These are phyloP conservation scores for Eucalyptus caleyi DNA, from an alignment of 345 rosid species.

Conservation along the genomic window DNA sequence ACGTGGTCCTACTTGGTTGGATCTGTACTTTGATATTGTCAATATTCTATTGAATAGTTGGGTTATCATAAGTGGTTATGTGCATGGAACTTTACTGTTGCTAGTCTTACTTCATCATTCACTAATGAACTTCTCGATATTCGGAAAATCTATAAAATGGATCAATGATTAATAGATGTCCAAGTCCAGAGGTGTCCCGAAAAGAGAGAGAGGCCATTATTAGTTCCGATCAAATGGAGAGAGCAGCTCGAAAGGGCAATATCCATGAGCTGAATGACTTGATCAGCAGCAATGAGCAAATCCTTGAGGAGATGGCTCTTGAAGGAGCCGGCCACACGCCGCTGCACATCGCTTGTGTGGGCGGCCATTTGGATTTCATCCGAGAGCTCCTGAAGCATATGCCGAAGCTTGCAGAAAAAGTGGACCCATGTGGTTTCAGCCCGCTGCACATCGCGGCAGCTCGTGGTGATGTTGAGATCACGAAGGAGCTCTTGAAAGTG, in stretches of 20 bases:
- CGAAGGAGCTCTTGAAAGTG: too few species aligned
- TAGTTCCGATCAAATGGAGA: too few species aligned
- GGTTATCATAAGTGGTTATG: background rate
- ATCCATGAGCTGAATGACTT: background rate
- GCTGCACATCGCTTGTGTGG: too few species aligned
- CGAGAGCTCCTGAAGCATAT: too few species aligned
- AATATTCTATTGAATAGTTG: background rate
- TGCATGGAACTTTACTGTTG: background rate
- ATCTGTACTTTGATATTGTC: background rate
- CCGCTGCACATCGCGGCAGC: too few species aligned
- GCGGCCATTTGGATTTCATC: too few species aligned
- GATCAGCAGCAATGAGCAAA: fast-evolving
- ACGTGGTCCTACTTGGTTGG: background rate
- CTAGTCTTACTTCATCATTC: background rate
- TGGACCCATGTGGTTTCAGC: fast-evolving
- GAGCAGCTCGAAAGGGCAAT: background rate
- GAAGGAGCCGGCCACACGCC: too few species aligned
- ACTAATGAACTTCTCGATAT: fast-evolving
- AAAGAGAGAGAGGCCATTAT: too few species aligned
- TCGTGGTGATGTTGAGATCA: too few species aligned
- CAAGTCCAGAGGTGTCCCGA: background rate
- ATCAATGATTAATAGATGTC: background rate
- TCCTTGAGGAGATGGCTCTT: background rate
- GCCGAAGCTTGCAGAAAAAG: too few species aligned
- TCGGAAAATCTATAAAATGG: background rate